Base-by-base conservation (phyloP, 1,284 basidiomycete species). In the Tilletia indica region DNA sequence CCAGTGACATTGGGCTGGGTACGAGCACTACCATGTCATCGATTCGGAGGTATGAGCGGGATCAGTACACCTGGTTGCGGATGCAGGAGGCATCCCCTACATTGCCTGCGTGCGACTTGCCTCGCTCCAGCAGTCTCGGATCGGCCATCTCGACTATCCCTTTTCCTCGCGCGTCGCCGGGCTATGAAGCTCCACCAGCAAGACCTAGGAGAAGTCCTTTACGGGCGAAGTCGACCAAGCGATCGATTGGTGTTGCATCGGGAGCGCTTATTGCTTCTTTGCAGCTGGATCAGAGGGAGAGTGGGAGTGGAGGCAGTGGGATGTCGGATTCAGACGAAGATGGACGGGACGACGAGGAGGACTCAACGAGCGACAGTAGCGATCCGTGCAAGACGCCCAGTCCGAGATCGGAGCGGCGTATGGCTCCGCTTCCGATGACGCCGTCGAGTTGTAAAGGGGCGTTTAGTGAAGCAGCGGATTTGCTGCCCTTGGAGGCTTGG, bases 11-110 rank as follows among this genome's bases (percentile, higher is more conserved):
- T 14, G 42, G 42, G 3, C 56, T 12, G 25, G 34, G 25, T 6
- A 21, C 16, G 5, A 58, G 56, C 56, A 58, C n/a, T 4, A 58
- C 56, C 12, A 34, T 31, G 11, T 31, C 21, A 4, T 58, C 56
- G 56, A 58, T 58, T 21, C 56, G 56, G n/a, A 21, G 56, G 34
- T 58, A 31, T 14, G 56, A 58, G 56, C 56, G 56, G 56, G 56
- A 58, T 34, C 56, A 58, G 25, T 58, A 58, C 56, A 14, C 25
- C 25, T 58, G 56, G 56, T 58, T 58, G 21, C 56, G 56, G 25
- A 58, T 58, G 56, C 56, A 58, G 34, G 56, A 58, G 34, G 56
- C 16, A 5, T 58, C 56, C 6, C 56, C 56, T 8, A 58, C 56
- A 25, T 34, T 58, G 4, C 56, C 56, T 8, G 56, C 11, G 21